Evolutionary conservation across 352 stramenopile species (phyloP), one percentile per base, ranked within the genome.

Genomic region (Aphanomyces euteiches): DNA sequence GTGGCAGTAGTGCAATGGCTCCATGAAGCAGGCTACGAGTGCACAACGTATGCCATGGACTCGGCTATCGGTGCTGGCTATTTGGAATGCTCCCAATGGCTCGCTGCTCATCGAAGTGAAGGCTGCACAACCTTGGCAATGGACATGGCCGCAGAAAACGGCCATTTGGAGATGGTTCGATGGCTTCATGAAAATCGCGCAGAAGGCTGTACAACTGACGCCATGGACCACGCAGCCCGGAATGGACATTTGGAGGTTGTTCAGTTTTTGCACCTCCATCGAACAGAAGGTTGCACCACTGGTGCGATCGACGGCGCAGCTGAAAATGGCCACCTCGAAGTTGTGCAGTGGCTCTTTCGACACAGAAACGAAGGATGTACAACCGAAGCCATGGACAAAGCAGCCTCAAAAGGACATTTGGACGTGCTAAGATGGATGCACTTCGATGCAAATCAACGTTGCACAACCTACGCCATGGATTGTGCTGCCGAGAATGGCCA

Each of bases 171-270:
- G 19, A 45, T 85, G 13, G 69, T 90, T n/a, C 57, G 80, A 61
- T 91, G 78, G 78, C 75, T 90, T 2, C 79, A 86, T 5, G 53
- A 57, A 4, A 60, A 88, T 47, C 77, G 78, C 7, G 8, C 45
- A 0, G 87, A 92, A 76, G 82, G 83, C 15, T 92, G 87, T 71
- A 89, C 77, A n/a, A 78, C 79, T 56, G 90, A 82, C 40, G 87
- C 85, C 7, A 67, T 67, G 66, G 36, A 72, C 39, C 54, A 67
- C 43, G 66, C 66, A 4, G 66, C 66, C 15, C 53, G 45, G 34
- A n/a, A 50, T 15, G 72, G 72, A 1, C 47, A 74, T 6, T 59
- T 78, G 37, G 72, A 78, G 36, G 69, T 76, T 37, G 67, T 67
- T 1, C 53, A 75, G 56, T 78, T 72, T 67, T 58, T 78, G 12